Evolutionary conservation across 331 rosid species (phyloP).

Genomic region (Arachis monticola): DNA sequence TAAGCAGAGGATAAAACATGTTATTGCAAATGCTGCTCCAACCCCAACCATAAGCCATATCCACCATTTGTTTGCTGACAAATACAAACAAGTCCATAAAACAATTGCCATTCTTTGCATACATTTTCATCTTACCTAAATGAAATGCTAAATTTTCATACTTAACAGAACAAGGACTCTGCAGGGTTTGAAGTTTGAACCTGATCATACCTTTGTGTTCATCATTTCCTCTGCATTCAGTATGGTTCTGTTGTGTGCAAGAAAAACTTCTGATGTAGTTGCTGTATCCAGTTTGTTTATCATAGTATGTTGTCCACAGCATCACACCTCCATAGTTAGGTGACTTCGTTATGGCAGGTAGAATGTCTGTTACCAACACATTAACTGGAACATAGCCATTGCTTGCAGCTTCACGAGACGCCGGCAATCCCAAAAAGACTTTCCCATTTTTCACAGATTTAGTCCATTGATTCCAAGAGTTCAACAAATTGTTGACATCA

Average conservation of each 20-base stretch:
- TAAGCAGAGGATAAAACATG: conserved; percentile 31
- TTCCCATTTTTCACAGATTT: background rate
- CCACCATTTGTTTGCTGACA: conserved; percentile 35
- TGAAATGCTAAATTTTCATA: background rate
- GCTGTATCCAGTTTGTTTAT: conserved; percentile 54
- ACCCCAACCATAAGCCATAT: conserved; percentile 38
- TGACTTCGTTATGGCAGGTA: conserved; percentile 51
- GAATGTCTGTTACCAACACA: conserved; percentile 43
- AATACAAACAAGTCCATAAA: conserved; percentile 10
- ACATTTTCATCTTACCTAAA: background rate
- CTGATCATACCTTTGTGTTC: conserved; percentile 15
- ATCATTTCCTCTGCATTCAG: conserved; percentile 20
- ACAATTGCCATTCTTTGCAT: background rate
- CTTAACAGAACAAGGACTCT: background rate
- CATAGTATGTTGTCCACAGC: conserved; percentile 63
- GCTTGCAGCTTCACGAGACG: conserved; percentile 48
- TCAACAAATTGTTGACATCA: conserved; percentile 30
- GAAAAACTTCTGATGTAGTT: conserved; percentile 36
- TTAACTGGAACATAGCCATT: conserved; percentile 55
- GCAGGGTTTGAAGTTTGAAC: background rate
- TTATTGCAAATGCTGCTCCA: conserved; percentile 36
- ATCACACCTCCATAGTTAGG: conserved; percentile 66
- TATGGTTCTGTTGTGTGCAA: conserved; percentile 26
- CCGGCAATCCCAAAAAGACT: conserved; percentile 62
- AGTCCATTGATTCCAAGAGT: conserved; percentile 57